A percentile compares a stretch with the other conserved stretches of the same genome.
Conservation (phyloP, 2,329 filamentous ascomycete species). For the Colletotrichum gloeosporioides region DNA sequence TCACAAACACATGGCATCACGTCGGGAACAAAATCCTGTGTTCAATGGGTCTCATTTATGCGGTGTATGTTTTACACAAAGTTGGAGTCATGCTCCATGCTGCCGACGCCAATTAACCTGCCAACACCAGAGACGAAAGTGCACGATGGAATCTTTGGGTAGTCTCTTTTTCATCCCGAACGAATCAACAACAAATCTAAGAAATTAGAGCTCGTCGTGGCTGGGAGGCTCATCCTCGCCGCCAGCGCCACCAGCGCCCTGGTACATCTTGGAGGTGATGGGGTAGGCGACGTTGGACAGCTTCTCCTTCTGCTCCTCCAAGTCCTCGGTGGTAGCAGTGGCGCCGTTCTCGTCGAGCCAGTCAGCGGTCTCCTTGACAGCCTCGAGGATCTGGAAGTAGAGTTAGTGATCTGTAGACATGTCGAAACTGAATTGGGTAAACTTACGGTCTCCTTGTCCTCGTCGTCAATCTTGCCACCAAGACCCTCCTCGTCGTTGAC, state of each 20-base stretch:
- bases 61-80: slow-evolving; percentile 21
- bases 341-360: slow-evolving; percentile 97
- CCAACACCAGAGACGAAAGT: slow-evolving; percentile 22
- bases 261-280: slow-evolving; percentile 98
- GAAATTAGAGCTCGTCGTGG: slow-evolving; percentile 80
- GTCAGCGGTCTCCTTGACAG: slow-evolving; percentile 94
- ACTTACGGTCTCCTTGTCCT: slow-evolving; percentile 94
- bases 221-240: slow-evolving; percentile 70
- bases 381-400: slow-evolving; percentile 74
- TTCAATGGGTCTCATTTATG: slow-evolving; percentile 23
- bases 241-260: slow-evolving; percentile 65
- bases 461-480: slow-evolving; percentile 96
- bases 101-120: slow-evolving; percentile 24
- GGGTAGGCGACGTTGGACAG: slow-evolving; percentile 95
- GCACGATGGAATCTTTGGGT: slow-evolving; percentile 20
- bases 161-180: slow-evolving; percentile 22
- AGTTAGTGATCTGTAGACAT: neutral
- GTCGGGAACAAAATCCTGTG: neutral
- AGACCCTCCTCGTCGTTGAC: slow-evolving; percentile 96
- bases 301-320: slow-evolving; percentile 99
- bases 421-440: slow-evolving; percentile 27
- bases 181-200: slow-evolving; percentile 23
- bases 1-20: neutral
- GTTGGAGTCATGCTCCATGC: slow-evolving; percentile 21
- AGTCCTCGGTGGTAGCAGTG: slow-evolving; percentile 88